These are phyloP conservation scores for Shiraia sp. DNA, from an alignment of 2,329 filamentous ascomycete species.

Conservation along the genomic window DNA sequence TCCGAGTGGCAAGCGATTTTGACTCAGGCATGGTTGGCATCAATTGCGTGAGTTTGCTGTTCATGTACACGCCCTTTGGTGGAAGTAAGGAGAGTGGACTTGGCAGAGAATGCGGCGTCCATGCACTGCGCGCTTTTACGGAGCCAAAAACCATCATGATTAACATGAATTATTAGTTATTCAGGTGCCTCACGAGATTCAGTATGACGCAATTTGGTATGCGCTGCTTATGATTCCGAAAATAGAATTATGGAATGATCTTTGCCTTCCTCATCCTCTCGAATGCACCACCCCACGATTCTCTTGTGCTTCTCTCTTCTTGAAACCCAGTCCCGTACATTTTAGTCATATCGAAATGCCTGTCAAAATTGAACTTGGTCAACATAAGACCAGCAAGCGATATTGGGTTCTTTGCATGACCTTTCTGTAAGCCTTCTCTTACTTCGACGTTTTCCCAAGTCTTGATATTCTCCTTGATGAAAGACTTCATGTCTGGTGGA, in stretches of 20 bases:
- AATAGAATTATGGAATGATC: constrained; percentile 41
- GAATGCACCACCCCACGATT: constrained; percentile 50
- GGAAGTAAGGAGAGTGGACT: constrained; percentile 56
- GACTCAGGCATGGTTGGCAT: constrained; percentile 42
- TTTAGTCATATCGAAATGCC: constrained; percentile 52
- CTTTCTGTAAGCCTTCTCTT: constrained; percentile 39
- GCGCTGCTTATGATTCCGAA: constrained; percentile 3
- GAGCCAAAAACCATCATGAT: constrained; percentile 58
- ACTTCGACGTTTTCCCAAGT: constrained; percentile 27
- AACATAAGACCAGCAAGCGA: constrained; percentile 47
- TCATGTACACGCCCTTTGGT: constrained; percentile 53
- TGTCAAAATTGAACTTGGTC: constrained; percentile 50
- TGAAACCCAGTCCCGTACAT: constrained; percentile 48
- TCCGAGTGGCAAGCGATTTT: constrained; percentile 38
- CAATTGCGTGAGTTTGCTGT: constrained; percentile 40
- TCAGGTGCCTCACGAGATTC: background rate
- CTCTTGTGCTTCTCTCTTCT: constrained; percentile 46
- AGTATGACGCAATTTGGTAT: too few relatives aligned
- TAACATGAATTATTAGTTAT: constrained; percentile 41
- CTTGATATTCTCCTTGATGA: constrained; percentile 32
- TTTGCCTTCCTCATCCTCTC: constrained; percentile 50
- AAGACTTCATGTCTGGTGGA: constrained; percentile 29
- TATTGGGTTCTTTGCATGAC: constrained; percentile 44
- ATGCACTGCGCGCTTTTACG: constrained; percentile 54
- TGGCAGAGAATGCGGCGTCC: constrained; percentile 55